Conservation (phyloP, 352 stramenopile species). For the Pythium grandisporangium region DNA sequence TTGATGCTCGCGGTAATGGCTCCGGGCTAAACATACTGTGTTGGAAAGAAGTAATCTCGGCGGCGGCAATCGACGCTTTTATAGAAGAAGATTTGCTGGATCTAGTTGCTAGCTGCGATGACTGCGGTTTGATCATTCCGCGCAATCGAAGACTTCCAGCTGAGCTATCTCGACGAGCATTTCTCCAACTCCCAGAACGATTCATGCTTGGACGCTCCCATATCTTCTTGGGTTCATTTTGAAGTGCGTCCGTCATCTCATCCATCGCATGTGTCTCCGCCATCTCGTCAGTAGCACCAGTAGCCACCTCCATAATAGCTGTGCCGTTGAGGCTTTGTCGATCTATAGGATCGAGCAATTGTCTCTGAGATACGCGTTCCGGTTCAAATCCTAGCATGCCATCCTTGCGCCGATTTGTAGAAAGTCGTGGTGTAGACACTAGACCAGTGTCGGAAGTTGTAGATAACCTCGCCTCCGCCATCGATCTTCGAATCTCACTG, state of each 20-base stretch:
- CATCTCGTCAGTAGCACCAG: too few relatives aligned
- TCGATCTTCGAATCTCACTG: constrained; percentile 24
- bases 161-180: constrained; percentile 24
- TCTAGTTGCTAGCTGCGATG: constrained; percentile 8
- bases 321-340: constrained; percentile 1
- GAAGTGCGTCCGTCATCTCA: constrained; percentile 12
- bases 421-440: too few relatives aligned
- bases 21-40: constrained; percentile 18
- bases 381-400: too few relatives aligned
- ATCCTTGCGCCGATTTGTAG: too few relatives aligned
- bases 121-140: constrained; percentile 15
- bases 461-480: too few relatives aligned
- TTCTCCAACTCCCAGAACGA: constrained; percentile 40
- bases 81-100: constrained; percentile 23
- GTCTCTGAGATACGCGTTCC: constrained; percentile 49
- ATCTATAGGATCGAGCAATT: constrained; percentile 21
- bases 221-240: constrained; percentile 23
- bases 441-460: too few relatives aligned
- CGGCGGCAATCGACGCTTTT: constrained; percentile 8
- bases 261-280: too few relatives aligned
- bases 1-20: constrained; percentile 6
- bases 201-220: constrained; percentile 22
- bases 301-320: neutral
- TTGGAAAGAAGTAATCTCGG: constrained; percentile 13
- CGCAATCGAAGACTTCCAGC: constrained; percentile 24